Evolutionary conservation across 2,329 filamentous ascomycete genomes (phyloP).

Genomic region (Aspergillus neotritici): DNA sequence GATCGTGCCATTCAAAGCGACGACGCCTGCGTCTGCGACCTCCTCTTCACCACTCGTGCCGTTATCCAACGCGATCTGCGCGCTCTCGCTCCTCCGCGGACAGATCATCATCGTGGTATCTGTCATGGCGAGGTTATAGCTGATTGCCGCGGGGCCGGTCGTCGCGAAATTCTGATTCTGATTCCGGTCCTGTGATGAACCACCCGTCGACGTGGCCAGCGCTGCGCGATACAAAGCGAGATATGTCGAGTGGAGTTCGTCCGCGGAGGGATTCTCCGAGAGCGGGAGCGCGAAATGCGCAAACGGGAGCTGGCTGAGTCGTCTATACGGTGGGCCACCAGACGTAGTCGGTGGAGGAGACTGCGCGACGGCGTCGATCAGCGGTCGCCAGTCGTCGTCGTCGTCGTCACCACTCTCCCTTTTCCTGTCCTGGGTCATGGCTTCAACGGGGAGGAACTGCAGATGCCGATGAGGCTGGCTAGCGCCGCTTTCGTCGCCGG

Average conservation of each 20-base stretch:
- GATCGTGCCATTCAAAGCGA: conserved; percentile 54
- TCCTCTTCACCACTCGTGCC: conserved; percentile 29
- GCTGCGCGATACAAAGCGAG: conserved; percentile 39
- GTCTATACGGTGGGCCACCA: conserved; percentile 20
- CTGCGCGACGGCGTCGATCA: conserved; percentile 39
- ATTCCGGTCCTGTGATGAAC: conserved; percentile 14
- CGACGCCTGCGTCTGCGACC: conserved; percentile 31
- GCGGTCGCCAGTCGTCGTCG: conserved; percentile 40
- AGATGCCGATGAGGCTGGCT: conserved; percentile 46
- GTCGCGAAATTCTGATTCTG: conserved; percentile 11
- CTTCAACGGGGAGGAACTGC: conserved; percentile 45
- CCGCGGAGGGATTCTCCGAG: conserved; percentile 35
- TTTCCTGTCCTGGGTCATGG: conserved; percentile 37
- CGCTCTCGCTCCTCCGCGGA: conserved; percentile 45
- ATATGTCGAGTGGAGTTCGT: conserved; percentile 35
- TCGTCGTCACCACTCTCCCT: too few species aligned
- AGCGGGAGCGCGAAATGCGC: conserved; percentile 44
- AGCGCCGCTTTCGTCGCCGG: conserved; percentile 44
- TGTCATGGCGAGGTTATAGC: conserved; percentile 57
- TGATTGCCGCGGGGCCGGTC: conserved; percentile 43
- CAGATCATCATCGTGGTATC: conserved; percentile 49
- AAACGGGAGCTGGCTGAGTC: conserved; percentile 42
- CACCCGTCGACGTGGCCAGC: conserved; percentile 24
- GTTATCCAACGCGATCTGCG: conserved; percentile 35
- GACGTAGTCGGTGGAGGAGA: conserved; percentile 8